phyloP scores from a whole-genome alignment of 2,329 filamentous ascomycete species.

The Pestalotiopsis sp. region DNA sequence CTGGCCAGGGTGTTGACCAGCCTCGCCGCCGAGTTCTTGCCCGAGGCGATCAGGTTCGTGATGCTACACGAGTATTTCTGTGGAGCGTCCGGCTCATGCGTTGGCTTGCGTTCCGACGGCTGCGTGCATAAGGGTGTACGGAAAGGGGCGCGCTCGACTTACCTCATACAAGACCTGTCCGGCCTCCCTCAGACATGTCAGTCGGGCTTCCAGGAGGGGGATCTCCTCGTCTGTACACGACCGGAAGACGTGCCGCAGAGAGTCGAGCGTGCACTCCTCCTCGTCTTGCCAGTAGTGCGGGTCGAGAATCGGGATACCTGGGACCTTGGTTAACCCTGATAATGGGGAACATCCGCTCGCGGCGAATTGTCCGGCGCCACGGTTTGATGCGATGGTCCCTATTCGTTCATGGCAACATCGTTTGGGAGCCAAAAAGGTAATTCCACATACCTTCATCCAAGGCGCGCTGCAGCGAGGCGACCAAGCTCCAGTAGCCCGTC shows the following conservation, averaged over 20 bases:
- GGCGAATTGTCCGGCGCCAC: not conserved
- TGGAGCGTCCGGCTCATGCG: slow-evolving; percentile 19
- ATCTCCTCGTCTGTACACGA: slow-evolving; percentile 86
- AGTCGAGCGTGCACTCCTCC: slow-evolving; percentile 72
- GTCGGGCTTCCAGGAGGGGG: slow-evolving; percentile 75
- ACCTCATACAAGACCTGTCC: slow-evolving; percentile 78
- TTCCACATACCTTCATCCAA: slow-evolving; percentile 72
- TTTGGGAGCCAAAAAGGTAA: not conserved
- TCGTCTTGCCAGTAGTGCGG: slow-evolving; percentile 84
- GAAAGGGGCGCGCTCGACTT: slow-evolving; percentile 26
- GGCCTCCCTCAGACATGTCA: slow-evolving; percentile 80
- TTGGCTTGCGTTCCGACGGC: slow-evolving; percentile 17
- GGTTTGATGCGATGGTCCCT: not conserved
- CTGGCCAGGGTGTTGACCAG: slow-evolving; percentile 80
- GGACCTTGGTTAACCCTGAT: not conserved
- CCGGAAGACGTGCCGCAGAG: slow-evolving; percentile 77
- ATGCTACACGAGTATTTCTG: slow-evolving; percentile 78
- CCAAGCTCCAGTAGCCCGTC: slow-evolving; percentile 95
- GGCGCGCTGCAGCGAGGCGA: slow-evolving; percentile 82
- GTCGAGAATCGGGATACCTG: slow-evolving; percentile 84
- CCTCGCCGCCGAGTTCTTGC: slow-evolving; percentile 75
- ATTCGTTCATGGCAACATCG: not conserved
- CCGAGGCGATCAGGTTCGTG: slow-evolving; percentile 69
- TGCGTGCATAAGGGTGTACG: not conserved
- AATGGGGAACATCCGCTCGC: not conserved